A percentile compares a stretch with the other conserved stretches of the same genome.
These are phyloP conservation scores for Scedosporium dehoogii DNA, from an alignment of 2,329 filamentous ascomycete species.

Conservation along the genomic window DNA sequence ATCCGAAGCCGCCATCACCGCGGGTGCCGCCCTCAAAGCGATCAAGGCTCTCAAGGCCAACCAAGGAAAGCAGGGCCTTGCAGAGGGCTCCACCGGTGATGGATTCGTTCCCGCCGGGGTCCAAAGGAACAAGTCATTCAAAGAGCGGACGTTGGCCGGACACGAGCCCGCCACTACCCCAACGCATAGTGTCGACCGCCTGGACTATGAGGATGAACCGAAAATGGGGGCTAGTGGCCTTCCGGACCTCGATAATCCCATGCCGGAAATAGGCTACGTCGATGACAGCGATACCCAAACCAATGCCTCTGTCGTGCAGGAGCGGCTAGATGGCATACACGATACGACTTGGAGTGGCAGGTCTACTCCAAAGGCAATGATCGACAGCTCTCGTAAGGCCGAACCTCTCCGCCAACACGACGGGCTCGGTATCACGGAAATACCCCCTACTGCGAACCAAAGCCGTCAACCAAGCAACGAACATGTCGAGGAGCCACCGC, in stretches of 20 bases:
- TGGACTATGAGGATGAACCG: constrained; percentile 41
- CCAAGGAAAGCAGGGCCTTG: constrained; percentile 30
- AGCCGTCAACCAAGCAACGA: constrained; percentile 47
- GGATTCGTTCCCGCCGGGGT: constrained; percentile 41
- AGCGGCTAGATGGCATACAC: constrained; percentile 48
- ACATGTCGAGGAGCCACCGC: constrained; percentile 54
- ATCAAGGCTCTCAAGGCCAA: constrained; percentile 41
- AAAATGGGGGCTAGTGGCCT: constrained; percentile 60
- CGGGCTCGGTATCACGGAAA: constrained; percentile 35
- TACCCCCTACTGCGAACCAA: constrained; percentile 36
- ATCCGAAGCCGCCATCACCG: constrained; percentile 48
- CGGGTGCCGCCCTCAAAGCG: constrained; percentile 43
- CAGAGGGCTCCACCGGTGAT: constrained; percentile 23
- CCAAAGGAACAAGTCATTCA: constrained; percentile 53
- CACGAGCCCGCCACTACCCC: constrained; percentile 45
- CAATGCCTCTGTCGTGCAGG: constrained; percentile 76
- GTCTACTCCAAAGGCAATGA: constrained; percentile 15
- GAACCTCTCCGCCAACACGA: not conserved
- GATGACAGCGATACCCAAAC: constrained; percentile 60
- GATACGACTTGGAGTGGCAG: not conserved
- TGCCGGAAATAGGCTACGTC: constrained; percentile 66
- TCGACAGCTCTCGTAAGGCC: not conserved
- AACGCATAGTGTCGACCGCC: constrained; percentile 47
- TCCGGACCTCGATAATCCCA: constrained; percentile 57
- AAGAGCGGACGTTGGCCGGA: constrained; percentile 50